Evolutionary conservation across 129 eudicot genomes (phyloP), one percentile per base, ranked within the genome.

Genomic region (Pulicaria dysenterica): DNA sequence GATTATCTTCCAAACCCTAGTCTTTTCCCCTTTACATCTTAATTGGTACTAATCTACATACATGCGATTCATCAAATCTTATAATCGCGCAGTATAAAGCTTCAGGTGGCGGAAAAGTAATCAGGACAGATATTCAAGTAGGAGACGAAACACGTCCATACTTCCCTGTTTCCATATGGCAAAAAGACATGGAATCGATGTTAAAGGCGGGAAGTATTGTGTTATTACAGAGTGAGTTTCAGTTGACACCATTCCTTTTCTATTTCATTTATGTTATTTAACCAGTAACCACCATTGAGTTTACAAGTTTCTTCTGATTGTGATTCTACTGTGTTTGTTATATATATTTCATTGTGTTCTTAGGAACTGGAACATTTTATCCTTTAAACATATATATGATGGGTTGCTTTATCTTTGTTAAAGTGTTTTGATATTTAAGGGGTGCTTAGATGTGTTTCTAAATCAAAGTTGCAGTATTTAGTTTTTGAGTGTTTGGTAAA

Each of bases 71-170:
- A 74, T 64, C 17, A 12, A 36, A 15, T 67, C 66, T 41, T 14
- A 44, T 58, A 1, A 39, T 69, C 4, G 3, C 11, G 85, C 87
- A 91, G 95, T 91, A 91, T 81, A 91, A 82, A 73, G 46, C 82
- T 60, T 72, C 85, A 43, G 64, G 69, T 10, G 85, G 86, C 45
- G 92, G 97, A 71, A 85, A 82, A 49, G 84, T 88, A 72, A 73
- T 88, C 63, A 84, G 95, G 86, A 85, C 86, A 24, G 95, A 88
- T 67, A 73, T 91, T 79, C 87, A 84, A 56, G 95, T 91, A 7
- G 97, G 95, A 9, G 97, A 91, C 8, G 92, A 88, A 7, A 91
- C 97, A 10, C 84, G 81, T 66, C 80, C 81, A 11, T 91, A 77
- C 80, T 91, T 91, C 67, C 81, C 85, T 17, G 83, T 88, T 11